Evolutionary conservation across 192 early-diverging fungal species (phyloP).

Genomic region (Lunasporangiospora selenospora): DNA sequence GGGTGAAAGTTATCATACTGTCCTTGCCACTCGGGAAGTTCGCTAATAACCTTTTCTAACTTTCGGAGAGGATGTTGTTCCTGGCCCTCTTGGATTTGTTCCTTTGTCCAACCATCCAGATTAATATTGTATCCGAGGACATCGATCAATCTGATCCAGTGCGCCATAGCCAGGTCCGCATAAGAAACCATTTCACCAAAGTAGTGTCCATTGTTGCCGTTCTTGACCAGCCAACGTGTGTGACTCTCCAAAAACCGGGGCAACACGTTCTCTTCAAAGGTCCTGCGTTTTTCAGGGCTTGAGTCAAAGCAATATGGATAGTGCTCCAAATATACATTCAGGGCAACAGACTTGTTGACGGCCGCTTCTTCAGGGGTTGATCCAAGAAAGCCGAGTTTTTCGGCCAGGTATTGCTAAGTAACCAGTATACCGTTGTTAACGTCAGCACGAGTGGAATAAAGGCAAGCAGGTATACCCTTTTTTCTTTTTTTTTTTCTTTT

Average conservation of each 20-base stretch:
- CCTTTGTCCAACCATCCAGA: slow-evolving; percentile 2
- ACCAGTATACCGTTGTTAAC: too few relatives aligned
- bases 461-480: too few relatives aligned
- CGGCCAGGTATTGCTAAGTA: slow-evolving; percentile 33
- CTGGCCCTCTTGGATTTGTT: too few relatives aligned
- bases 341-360: slow-evolving; percentile 13
- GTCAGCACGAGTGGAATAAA: too few relatives aligned
- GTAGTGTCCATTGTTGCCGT: slow-evolving; percentile 26
- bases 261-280: slow-evolving; percentile 14
- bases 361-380: slow-evolving; percentile 25
- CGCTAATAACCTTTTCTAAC: slow-evolving; percentile 3
- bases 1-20: slow-evolving; percentile 21
- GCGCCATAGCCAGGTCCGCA: slow-evolving; percentile 13
- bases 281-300: too few relatives aligned
- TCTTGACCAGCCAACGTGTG: slow-evolving; percentile 28
- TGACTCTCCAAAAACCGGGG: slow-evolving; percentile 20
- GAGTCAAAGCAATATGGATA: slow-evolving; percentile 13
- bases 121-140: too few relatives aligned
- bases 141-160: slow-evolving; percentile 23
- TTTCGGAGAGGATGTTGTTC: slow-evolving; percentile 13
- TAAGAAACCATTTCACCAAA: slow-evolving; percentile 10
- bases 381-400: slow-evolving; percentile 30
- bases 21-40: slow-evolving; percentile 14
- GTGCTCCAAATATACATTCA: slow-evolving; percentile 33
- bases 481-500: too few relatives aligned